Evolutionary conservation across 148 eudicot genomes (phyloP).

Genomic region (Vaccinium corymbosum): DNA sequence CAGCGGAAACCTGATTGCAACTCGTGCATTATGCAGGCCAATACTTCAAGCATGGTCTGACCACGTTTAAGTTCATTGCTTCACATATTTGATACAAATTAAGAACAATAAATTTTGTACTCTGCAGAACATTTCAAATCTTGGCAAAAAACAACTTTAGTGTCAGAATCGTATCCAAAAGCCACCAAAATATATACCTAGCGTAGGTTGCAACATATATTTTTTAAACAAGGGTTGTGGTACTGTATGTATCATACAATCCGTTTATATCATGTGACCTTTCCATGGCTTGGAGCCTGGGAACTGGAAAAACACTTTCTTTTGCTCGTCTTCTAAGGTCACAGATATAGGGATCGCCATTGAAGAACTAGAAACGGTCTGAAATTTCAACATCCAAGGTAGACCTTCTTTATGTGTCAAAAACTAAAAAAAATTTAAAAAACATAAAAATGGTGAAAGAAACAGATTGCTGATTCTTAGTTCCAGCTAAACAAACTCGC

Average conservation of each 20-base stretch:
- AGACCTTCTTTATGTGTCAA: neutral
- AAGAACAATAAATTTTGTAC: neutral
- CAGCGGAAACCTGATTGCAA: slow-evolving; percentile 5
- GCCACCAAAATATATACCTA: neutral
- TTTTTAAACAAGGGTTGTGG: neutral
- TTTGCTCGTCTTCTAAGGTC: neutral
- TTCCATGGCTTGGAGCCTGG: too few species aligned
- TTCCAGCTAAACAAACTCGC: neutral
- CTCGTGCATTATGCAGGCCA: neutral
- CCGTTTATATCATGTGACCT: neutral
- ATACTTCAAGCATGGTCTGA: neutral
- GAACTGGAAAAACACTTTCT: neutral
- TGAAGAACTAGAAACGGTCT: neutral
- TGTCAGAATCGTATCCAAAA: neutral
- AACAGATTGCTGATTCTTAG: neutral
- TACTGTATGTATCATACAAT: neutral
- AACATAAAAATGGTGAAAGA: neutral
- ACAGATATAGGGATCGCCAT: too few species aligned
- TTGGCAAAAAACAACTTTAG: neutral
- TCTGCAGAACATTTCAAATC: neutral
- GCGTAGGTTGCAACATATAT: neutral
- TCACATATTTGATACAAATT: neutral
- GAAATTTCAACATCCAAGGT: neutral
- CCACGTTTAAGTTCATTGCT: neutral
- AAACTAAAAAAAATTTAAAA: neutral